Conservation (phyloP, 2,329 filamentous ascomycete genomes). For the Aureobasidium namibiae region DNA sequence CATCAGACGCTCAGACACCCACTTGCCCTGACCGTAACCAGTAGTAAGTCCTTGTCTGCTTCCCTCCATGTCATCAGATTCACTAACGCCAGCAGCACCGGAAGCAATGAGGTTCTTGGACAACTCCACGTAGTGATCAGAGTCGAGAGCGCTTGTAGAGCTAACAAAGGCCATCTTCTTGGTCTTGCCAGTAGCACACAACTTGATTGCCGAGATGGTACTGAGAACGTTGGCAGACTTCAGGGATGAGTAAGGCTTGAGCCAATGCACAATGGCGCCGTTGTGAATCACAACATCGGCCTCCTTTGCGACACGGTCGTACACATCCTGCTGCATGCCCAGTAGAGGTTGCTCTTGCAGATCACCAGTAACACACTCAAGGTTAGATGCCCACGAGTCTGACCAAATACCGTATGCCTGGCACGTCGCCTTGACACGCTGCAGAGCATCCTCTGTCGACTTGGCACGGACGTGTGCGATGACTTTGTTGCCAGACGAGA, state of each 20-base stretch:
- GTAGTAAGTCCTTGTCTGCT: constrained; percentile 70
- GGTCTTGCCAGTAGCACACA: constrained; percentile 68
- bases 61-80: constrained; percentile 70
- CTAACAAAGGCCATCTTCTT: constrained; percentile 77
- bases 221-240: constrained; percentile 69
- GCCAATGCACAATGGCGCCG: constrained; percentile 72
- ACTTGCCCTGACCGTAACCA: constrained; percentile 88
- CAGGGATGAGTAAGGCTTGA: constrained; percentile 66
- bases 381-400: constrained; percentile 55
- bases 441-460: constrained; percentile 49
- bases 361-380: constrained; percentile 65
- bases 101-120: constrained; percentile 54
- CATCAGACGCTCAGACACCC: constrained; percentile 66
- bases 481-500: constrained; percentile 49
- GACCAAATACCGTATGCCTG: constrained; percentile 75
- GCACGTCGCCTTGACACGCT: constrained; percentile 59
- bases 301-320: constrained; percentile 55
- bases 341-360: constrained; percentile 61
- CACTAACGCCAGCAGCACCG: constrained; percentile 58
- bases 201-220: constrained; percentile 65
- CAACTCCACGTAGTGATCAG: constrained; percentile 67
- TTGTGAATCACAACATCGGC: constrained; percentile 71
- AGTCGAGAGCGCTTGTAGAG: constrained; percentile 77
- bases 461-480: constrained; percentile 70
- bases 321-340: constrained; percentile 58